Conservation (phyloP, 2,329 filamentous ascomycete species). For the Colletotrichum sublineola region DNA sequence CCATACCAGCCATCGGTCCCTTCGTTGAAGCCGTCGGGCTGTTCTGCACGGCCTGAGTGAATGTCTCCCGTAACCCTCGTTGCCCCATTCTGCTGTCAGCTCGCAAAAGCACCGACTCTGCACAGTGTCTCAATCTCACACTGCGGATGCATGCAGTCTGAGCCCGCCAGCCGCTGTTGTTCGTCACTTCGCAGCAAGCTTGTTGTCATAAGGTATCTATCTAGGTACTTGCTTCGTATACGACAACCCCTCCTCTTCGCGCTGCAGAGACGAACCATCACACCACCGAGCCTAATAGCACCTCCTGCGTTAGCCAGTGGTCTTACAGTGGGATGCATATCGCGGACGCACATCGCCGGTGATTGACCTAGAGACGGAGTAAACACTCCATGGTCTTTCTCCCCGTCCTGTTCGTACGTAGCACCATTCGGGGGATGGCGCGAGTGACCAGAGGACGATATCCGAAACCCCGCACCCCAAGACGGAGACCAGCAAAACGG, state of each 20-base stretch:
- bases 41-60: not conserved
- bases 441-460: not conserved
- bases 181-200: conserved; percentile 8
- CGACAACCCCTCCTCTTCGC: not conserved
- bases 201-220: not conserved
- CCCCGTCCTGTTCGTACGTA: not conserved
- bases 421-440: not conserved
- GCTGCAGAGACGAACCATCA: not conserved
- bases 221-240: not conserved
- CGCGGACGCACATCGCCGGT: conserved; percentile 10
- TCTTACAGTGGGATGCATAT: not conserved
- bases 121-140: conserved; percentile 14
- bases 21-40: not conserved
- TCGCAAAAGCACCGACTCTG: conserved; percentile 12
- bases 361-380: not conserved
- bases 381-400: not conserved
- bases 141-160: not conserved
- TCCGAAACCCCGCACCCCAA: not conserved
- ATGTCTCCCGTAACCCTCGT: not conserved
- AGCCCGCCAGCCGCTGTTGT: not conserved
- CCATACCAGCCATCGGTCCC: not conserved
- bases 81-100: not conserved
- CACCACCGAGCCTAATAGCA: not conserved
- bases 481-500: not conserved
- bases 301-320: not conserved